A percentile compares a stretch with the other conserved stretches of the same genome.
phyloP scores from a whole-genome alignment of 2,329 filamentous ascomycete species.

The Zymoseptoria passerinii region DNA sequence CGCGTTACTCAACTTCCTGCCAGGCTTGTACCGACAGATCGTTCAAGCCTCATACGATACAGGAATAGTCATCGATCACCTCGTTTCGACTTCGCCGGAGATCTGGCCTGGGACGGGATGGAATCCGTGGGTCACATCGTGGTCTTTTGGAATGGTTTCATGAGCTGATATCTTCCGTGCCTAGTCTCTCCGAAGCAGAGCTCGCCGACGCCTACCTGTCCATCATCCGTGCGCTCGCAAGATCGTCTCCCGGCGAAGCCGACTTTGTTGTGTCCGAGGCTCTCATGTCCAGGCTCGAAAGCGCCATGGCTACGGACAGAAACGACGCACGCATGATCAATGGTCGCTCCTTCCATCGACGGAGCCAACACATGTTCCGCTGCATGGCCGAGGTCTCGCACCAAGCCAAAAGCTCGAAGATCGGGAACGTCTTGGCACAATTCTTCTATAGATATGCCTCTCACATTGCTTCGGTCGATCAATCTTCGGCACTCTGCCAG shows the following conservation, averaged over 20 bases:
- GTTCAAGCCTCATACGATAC: conserved; percentile 1
- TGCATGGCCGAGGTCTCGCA: conserved; percentile 5
- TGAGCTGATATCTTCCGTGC: not conserved
- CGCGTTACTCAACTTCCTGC: conserved; percentile 2
- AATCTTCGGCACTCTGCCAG: conserved; percentile 2
- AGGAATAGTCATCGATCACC: conserved; percentile 2
- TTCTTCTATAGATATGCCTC: conserved; percentile 4
- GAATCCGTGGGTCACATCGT: conserved; percentile 2
- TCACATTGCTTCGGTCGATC: conserved; percentile 1
- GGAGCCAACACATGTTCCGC: conserved; percentile 7
- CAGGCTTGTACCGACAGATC: conserved; percentile 1
- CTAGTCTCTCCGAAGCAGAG: conserved; percentile 3
- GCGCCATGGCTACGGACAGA: not conserved
- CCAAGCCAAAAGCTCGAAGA: conserved; percentile 2
- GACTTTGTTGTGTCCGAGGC: conserved; percentile 1
- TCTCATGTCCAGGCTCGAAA: conserved; percentile 2
- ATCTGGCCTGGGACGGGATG: conserved; percentile 4
- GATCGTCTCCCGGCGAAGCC: conserved; percentile 2
- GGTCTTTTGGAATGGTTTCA: not conserved
- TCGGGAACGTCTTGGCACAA: conserved; percentile 3
- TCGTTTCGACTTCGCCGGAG: conserved; percentile 6
- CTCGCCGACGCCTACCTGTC: conserved; percentile 4
- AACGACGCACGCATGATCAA: not conserved
- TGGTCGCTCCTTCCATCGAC: not conserved
- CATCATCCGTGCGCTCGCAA: conserved; percentile 5